Evolutionary conservation across 2,329 filamentous ascomycete species (phyloP).

Genomic region (Onygenales sp.): DNA sequence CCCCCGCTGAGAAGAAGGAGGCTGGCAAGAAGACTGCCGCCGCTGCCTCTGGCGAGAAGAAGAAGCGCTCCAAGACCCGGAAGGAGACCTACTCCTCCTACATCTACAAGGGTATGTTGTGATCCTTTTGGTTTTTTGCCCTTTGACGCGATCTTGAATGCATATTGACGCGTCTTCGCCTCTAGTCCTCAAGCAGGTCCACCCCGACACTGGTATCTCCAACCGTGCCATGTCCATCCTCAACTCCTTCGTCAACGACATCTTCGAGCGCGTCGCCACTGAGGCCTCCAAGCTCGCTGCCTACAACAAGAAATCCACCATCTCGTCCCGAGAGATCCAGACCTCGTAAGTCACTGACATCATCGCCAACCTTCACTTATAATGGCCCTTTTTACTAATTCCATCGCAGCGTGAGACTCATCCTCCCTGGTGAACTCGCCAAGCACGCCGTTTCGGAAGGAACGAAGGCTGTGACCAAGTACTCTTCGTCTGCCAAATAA

Average conservation of each 20-base stretch:
- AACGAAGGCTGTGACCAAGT: conserved; percentile 99
- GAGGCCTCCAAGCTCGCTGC: conserved; percentile 98
- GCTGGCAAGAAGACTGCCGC: conserved; percentile 93
- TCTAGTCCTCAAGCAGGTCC: conserved; percentile 97
- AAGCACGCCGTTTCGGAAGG: conserved; percentile 99
- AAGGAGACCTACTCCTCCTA: conserved; percentile 99
- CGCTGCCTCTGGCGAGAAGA: conserved; percentile 92
- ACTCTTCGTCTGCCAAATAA: conserved; percentile 99
- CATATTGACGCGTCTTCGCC: conserved; percentile 30
- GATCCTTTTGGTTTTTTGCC: conserved; percentile 1
- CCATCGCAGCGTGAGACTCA: conserved; percentile 65
- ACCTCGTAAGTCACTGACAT: conserved; percentile 56
- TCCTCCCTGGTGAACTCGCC: conserved; percentile 95
- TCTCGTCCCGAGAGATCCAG: conserved; percentile 98
- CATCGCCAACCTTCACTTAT: not conserved
- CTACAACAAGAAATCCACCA: conserved; percentile 99
- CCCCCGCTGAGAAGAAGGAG: conserved; percentile 97
- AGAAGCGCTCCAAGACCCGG: conserved; percentile 99
- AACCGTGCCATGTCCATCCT: conserved; percentile 99
- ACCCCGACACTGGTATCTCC: conserved; percentile 99
- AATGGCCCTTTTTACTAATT: not conserved
- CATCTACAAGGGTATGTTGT: conserved; percentile 92
- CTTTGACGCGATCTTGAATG: conserved; percentile 4
- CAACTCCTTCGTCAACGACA: conserved; percentile 99
- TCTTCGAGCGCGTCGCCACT: conserved; percentile 98